Evolutionary conservation across 352 stramenopile genomes (phyloP).

Genomic region (Globisporangium middletonii): DNA sequence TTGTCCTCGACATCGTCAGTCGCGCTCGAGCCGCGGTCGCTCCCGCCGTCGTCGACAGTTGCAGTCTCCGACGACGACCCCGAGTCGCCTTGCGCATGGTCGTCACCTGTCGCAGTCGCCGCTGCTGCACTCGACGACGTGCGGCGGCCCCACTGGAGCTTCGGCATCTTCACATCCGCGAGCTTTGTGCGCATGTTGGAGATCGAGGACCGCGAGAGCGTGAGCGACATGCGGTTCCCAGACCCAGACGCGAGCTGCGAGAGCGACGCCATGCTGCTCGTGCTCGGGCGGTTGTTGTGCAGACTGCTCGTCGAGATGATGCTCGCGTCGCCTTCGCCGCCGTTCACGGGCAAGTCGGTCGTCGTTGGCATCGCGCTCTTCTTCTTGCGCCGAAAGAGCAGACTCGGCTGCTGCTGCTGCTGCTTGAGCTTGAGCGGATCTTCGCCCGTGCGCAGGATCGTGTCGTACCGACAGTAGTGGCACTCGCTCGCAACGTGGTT

Average conservation of each 20-base stretch:
- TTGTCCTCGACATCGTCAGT: conserved; percentile 41
- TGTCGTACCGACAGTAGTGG: conserved; percentile 78
- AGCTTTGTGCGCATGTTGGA: conserved; percentile 46
- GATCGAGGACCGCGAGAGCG: conserved; percentile 50
- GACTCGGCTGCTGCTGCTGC: conserved; percentile 16
- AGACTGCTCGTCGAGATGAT: conserved; percentile 58
- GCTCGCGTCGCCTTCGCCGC: conserved; percentile 57
- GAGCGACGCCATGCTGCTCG: conserved; percentile 18
- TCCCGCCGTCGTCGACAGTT: conserved; percentile 55
- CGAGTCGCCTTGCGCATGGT: background rate
- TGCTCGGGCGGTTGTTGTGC: conserved; percentile 14
- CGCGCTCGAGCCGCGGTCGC: conserved; percentile 47
- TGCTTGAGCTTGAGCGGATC: conserved; percentile 56
- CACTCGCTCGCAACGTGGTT: conserved; percentile 64
- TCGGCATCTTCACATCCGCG: conserved; percentile 67
- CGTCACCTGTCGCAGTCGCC: background rate
- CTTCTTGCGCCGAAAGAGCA: conserved; percentile 48
- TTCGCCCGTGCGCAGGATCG: conserved; percentile 56
- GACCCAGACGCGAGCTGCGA: conserved; percentile 11
- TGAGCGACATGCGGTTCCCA: conserved; percentile 27
- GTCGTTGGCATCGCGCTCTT: conserved; percentile 66
- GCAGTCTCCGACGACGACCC: conserved; percentile 35
- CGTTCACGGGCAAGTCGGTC: conserved; percentile 65
- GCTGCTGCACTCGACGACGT: conserved; percentile 23
- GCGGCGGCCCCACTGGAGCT: conserved; percentile 47